These are phyloP conservation scores for Harringtonia aguacate DNA, from an alignment of 2,329 filamentous ascomycete species.

Conservation along the genomic window DNA sequence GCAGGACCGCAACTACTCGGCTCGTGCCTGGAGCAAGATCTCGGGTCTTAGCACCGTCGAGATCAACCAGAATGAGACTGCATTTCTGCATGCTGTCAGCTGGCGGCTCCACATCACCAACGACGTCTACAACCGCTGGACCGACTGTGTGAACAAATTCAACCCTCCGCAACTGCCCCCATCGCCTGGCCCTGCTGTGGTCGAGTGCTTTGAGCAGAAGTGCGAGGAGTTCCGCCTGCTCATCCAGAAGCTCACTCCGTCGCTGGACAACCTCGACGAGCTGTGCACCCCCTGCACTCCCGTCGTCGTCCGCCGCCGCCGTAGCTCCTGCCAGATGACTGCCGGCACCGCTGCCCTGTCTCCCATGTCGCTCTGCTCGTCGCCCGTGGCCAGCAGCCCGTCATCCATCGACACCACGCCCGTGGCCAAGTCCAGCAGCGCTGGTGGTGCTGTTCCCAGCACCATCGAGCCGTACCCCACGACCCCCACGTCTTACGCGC, in stretches of 20 bases:
- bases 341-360: slow-evolving; percentile 6
- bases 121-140: slow-evolving; percentile 83
- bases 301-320: slow-evolving; percentile 8
- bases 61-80: slow-evolving; percentile 94
- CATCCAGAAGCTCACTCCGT: slow-evolving; percentile 44
- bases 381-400: slow-evolving; percentile 5
- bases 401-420: slow-evolving; percentile 22
- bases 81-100: slow-evolving; percentile 79
- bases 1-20: slow-evolving; percentile 95
- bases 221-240: slow-evolving; percentile 47
- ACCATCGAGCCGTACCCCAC: slow-evolving; percentile 38
- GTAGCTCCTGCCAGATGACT: slow-evolving; percentile 7
- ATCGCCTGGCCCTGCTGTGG: slow-evolving; percentile 23
- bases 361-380: slow-evolving; percentile 10
- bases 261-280: slow-evolving; percentile 47
- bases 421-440: slow-evolving; percentile 24
- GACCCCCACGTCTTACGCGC: slow-evolving; percentile 26
- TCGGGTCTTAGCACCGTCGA: slow-evolving; percentile 87
- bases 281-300: slow-evolving; percentile 27
- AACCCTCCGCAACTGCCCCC: slow-evolving; percentile 55
- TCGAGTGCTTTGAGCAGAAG: slow-evolving; percentile 31
- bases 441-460: slow-evolving; percentile 23
- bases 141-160: slow-evolving; percentile 79
- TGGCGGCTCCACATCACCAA: slow-evolving; percentile 95
- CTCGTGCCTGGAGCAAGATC: slow-evolving; percentile 97